Conservation (phyloP, 164 flowering plant species). For the Cinnamomum micranthum region DNA sequence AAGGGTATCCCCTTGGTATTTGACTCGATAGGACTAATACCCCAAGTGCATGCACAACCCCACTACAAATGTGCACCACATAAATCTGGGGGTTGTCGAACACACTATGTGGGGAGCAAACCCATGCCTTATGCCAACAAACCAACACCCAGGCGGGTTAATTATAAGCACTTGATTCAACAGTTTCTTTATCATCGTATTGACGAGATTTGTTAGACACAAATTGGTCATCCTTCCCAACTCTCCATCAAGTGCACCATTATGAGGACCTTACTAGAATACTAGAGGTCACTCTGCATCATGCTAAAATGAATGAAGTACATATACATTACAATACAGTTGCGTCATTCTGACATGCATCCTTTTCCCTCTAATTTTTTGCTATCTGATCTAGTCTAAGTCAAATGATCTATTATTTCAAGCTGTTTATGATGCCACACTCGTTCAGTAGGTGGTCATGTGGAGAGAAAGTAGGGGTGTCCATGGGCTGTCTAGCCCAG, state of each 20-base stretch:
- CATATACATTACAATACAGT: background rate
- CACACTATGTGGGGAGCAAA: too few relatives aligned
- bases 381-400: background rate
- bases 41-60: background rate
- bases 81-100: background rate
- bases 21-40: background rate
- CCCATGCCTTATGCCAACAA: too few relatives aligned
- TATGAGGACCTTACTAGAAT: background rate
- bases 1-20: background rate
- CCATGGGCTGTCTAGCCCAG: too few relatives aligned
- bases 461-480: too few relatives aligned
- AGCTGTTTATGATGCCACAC: too few relatives aligned
- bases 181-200: background rate
- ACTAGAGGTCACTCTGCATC: background rate
- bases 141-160: too few relatives aligned
- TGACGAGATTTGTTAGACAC: background rate
- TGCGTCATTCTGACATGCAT: background rate
- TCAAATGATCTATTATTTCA: too few relatives aligned
- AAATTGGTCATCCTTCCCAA: background rate
- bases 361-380: background rate
- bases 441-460: too few relatives aligned
- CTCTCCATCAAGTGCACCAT: background rate
- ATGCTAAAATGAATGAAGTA: background rate
- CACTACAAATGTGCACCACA: background rate
- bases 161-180: background rate